A percentile compares a stretch with the other conserved stretches of the same genome.
Evolutionary conservation across 441 rosid genomes (phyloP).

Genomic region (Geranium incanum): DNA sequence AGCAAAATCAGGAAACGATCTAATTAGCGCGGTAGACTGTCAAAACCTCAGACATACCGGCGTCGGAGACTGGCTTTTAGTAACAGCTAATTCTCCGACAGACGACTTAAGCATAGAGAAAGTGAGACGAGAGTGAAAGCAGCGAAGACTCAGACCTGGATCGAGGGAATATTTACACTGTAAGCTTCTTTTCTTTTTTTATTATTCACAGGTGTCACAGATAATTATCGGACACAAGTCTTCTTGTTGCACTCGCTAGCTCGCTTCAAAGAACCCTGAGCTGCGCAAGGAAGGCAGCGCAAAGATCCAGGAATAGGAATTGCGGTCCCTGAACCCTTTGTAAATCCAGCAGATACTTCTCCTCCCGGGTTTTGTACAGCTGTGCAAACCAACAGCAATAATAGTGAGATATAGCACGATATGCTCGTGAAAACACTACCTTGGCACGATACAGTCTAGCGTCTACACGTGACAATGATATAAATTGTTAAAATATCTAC

Average conservation of each 20-base stretch:
- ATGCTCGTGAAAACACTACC: too few species aligned
- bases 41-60: neutral
- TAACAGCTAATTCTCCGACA: neutral
- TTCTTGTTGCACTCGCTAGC: constrained; percentile 11
- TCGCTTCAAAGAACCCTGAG: constrained; percentile 62
- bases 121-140: neutral
- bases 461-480: too few species aligned
- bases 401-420: too few species aligned
- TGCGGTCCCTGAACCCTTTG: constrained; percentile 97
- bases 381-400: constrained; percentile 22
- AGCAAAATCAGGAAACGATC: neutral
- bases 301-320: constrained; percentile 89
- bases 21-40: neutral
- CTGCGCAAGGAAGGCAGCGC: constrained; percentile 93
- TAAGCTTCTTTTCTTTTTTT: neutral
- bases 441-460: too few species aligned
- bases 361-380: constrained; percentile 88
- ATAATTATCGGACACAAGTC: constrained; percentile 10
- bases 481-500: too few species aligned
- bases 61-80: neutral
- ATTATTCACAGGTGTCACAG: constrained; percentile 8
- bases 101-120: neutral
- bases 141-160: neutral
- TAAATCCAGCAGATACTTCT: constrained; percentile 84
- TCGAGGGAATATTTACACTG: neutral